Evolutionary conservation across 2,329 filamentous ascomycete genomes (phyloP).

Genomic region (Monosporascus sp.): DNA sequence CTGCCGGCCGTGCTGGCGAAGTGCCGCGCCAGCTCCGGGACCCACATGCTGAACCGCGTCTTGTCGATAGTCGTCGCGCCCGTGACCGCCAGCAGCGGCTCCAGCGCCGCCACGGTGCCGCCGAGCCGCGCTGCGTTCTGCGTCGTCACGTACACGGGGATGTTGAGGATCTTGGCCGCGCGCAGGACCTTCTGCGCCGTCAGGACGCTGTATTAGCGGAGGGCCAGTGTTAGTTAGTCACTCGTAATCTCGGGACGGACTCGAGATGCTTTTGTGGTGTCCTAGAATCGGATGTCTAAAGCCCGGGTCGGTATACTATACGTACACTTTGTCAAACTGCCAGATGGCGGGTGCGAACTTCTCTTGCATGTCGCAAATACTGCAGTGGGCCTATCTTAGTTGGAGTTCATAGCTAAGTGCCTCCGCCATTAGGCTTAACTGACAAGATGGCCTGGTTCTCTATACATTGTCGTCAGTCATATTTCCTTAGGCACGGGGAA

Average conservation of each 20-base stretch:
- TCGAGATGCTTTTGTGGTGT: constrained; percentile 6
- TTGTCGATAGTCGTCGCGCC: constrained; percentile 65
- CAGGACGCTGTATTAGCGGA: constrained; percentile 42
- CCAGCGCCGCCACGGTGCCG: constrained; percentile 69
- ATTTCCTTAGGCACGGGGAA: neutral
- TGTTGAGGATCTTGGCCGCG: constrained; percentile 57
- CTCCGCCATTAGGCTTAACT: constrained; percentile 15
- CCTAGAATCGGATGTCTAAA: too few relatives aligned
- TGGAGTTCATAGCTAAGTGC: neutral
- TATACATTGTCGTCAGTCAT: constrained; percentile 17
- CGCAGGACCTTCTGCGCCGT: constrained; percentile 65
- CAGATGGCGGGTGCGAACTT: constrained; percentile 81
- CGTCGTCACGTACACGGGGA: constrained; percentile 82
- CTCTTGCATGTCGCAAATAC: constrained; percentile 92
- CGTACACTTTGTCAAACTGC: constrained; percentile 77
- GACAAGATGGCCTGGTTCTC: constrained; percentile 48
- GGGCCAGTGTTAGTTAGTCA: constrained; percentile 1
- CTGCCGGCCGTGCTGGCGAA: constrained; percentile 21
- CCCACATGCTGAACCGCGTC: constrained; percentile 83
- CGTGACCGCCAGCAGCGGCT: constrained; percentile 45
- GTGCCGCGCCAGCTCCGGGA: constrained; percentile 54
- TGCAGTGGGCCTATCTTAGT: constrained; percentile 31
- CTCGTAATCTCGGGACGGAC: neutral
- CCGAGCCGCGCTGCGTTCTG: constrained; percentile 77
- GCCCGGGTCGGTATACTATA: constrained; percentile 2